Evolutionary conservation across 345 rosid genomes (phyloP).

Genomic region (Physaria fendleri): DNA sequence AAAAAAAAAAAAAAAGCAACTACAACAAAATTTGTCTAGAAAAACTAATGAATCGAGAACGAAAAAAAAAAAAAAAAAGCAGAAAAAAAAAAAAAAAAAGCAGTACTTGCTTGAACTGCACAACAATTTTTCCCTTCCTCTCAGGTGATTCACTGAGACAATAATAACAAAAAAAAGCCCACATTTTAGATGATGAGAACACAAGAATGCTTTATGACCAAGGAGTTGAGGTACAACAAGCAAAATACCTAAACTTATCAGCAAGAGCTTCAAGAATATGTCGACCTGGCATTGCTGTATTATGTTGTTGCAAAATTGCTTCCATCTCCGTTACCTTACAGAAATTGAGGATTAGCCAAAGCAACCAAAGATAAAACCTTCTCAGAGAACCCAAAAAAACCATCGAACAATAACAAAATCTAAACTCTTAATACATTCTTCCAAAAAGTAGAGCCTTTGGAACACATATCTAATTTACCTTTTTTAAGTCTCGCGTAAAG

Average conservation of each 20-base stretch:
- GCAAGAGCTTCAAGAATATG: slow-evolving; percentile 76
- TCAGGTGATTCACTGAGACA: slow-evolving; percentile 63
- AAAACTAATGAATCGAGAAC: background rate
- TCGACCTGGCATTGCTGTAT: slow-evolving; percentile 66
- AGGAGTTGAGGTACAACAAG: background rate
- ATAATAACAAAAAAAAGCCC: slow-evolving; percentile 6
- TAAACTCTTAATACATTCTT: no score
- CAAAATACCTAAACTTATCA: slow-evolving; percentile 75
- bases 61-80: no score
- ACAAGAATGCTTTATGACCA: background rate
- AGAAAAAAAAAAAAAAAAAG: no score
- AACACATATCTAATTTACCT: background rate
- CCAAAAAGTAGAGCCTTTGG: background rate
- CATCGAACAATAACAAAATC: background rate
- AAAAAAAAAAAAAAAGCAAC: background rate
- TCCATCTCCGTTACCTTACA: slow-evolving; percentile 95
- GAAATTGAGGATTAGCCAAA: slow-evolving; percentile 8
- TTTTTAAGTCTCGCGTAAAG: background rate
- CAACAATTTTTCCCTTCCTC: slow-evolving; percentile 73
- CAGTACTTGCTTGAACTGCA: slow-evolving; percentile 94
- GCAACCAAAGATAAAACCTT: no score
- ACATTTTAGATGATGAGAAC: slow-evolving; percentile 10
- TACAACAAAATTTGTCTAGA: background rate
- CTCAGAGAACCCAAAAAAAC: no score
- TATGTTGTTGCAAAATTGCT: slow-evolving; percentile 67